Base-by-base conservation (phyloP, 371 early-diverging fungal species). In the Choanephora cucurbitarum region DNA sequence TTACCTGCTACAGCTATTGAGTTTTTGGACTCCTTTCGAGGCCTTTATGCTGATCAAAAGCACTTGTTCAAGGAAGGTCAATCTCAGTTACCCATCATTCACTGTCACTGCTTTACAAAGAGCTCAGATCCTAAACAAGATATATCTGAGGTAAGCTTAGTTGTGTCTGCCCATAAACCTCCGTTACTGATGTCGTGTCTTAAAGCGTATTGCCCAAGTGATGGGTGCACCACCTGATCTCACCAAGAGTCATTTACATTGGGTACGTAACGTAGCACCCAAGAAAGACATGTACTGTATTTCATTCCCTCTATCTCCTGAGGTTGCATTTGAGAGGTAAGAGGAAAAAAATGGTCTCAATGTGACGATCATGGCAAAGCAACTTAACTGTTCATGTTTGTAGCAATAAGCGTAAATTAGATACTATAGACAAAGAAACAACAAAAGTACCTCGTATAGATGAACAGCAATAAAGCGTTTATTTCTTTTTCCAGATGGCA, bases 241-340 rank as follows among this genome's bases (percentile, higher is more conserved):
- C 48, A 73, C 80, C 33, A 69, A 73, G 22, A 67, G 81, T 23
- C 64, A 65, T 2, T 60, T 93, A 6, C 87, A 90, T 56, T 83
- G 77, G 60, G 97, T 98, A 1, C 85, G 99, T 18, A 89, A 88
- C 53, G 99, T 98, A 0, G 96, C 99, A 0, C 99, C 99, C 1
- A 93, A 93, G 57, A 98, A 98, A 79, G 94, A 97, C 41, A 98
- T 99, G 99, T 89, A 91, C 64, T 98, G 99, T 61, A 72, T 96
- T 39, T 89, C 92, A 5, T 93, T 99, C 65, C 77, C 78, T 14
- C 64, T 94, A 40, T 87, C 83, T 31, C 65, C 76, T 10, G 82
- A 77, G 17, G 67, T 86, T 10, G 84, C 83, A 11, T 82, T 84
- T 69, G 77, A 75, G 24, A 5, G 15, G 28, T 43, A 22, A 50